phyloP scores from a whole-genome alignment of 129 eudicot species.

The Artemisia annua region DNA sequence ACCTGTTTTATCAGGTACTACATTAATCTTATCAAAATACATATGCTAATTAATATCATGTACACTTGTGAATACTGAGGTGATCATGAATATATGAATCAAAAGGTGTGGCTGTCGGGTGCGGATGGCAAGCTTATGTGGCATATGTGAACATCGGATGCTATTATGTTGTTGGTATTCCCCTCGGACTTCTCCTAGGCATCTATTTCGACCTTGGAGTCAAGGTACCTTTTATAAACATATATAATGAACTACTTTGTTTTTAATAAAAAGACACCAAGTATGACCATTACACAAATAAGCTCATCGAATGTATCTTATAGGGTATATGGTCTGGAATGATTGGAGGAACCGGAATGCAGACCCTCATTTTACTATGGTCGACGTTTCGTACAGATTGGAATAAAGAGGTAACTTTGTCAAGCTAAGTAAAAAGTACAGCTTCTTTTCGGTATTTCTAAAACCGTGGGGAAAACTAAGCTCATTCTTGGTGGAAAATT shows the following conservation, averaged over 20 bases:
- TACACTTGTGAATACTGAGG: not conserved
- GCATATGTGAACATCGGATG: conserved; percentile 94
- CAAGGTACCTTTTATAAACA: conserved; percentile 44
- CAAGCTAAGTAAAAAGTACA: not conserved
- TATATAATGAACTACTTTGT: not conserved
- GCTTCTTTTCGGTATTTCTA: not conserved
- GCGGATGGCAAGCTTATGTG: conserved; percentile 96
- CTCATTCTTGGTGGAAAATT: not conserved
- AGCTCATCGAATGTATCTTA: not conserved
- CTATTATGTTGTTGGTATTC: conserved; percentile 81
- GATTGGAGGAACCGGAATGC: conserved; percentile 87
- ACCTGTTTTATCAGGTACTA: conserved; percentile 82
- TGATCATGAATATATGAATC: not conserved
- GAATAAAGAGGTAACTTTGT: conserved; percentile 61
- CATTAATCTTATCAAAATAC: too few relatives aligned
- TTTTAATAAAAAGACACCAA: not conserved
- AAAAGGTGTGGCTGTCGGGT: conserved; percentile 86
- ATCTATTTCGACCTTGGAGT: conserved; percentile 70
- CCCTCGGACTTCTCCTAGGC: conserved; percentile 75
- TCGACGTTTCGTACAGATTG: conserved; percentile 69
- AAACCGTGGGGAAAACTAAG: not conserved
- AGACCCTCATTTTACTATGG: conserved; percentile 61
- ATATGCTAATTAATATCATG: not conserved
- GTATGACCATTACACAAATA: not conserved
- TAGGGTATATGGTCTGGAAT: conserved; percentile 95